Conservation (phyloP, 1,284 basidiomycete genomes). For the Melampsora americana region DNA sequence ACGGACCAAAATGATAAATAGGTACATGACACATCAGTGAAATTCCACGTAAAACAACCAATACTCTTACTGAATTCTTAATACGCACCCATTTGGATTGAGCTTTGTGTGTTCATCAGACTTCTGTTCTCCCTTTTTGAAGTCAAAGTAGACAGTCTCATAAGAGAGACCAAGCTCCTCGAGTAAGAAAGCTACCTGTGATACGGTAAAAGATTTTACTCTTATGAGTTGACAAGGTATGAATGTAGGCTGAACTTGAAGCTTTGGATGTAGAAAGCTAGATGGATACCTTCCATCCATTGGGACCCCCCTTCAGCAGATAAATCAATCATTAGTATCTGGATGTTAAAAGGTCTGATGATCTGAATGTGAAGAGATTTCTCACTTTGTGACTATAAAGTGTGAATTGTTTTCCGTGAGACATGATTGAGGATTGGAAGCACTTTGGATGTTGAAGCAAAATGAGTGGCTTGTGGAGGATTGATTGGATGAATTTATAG, state of each 20-base stretch:
- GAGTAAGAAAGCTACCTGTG: not conserved
- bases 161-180: constrained; percentile 48
- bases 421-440: not conserved
- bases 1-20: not conserved
- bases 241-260: no score
- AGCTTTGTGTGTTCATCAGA: constrained; percentile 50
- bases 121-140: constrained; percentile 49
- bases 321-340: not conserved
- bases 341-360: not conserved
- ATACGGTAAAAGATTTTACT: not conserved
- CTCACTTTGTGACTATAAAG: constrained; percentile 2
- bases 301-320: not conserved
- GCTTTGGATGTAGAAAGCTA: not conserved
- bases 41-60: not conserved
- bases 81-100: constrained; percentile 48
- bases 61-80: not conserved
- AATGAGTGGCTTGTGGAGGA: no score
- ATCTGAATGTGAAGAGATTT: not conserved
- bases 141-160: constrained; percentile 48
- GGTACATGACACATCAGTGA: not conserved
- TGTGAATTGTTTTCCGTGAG: constrained; percentile 20
- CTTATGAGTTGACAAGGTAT: not conserved
- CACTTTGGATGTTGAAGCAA: no score
- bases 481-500: no score
- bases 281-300: not conserved